These are phyloP conservation scores for Pythium volutum DNA, from an alignment of 352 stramenopile genomes.

Conservation along the genomic window DNA sequence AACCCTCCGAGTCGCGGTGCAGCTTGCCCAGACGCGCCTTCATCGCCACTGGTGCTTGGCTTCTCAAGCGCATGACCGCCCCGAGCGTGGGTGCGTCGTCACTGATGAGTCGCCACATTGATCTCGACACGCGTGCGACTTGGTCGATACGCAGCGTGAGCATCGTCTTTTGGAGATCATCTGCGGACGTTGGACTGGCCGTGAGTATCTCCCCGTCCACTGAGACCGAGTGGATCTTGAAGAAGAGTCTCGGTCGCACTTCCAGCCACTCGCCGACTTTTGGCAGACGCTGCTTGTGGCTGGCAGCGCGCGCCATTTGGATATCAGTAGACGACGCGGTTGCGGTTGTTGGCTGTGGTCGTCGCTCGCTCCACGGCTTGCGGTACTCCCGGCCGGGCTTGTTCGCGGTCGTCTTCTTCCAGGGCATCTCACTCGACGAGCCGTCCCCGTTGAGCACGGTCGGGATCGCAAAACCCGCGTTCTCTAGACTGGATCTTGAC, in stretches of 20 bases:
- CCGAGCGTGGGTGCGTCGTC: slow-evolving; percentile 7
- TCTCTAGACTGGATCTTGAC: neutral
- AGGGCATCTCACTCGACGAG: slow-evolving; percentile 12
- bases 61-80: neutral
- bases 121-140: slow-evolving; percentile 37
- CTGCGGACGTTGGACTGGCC: slow-evolving; percentile 8
- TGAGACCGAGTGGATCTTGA: slow-evolving; percentile 43
- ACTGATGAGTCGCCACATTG: slow-evolving; percentile 35
- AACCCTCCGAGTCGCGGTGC: slow-evolving; percentile 48
- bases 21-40: slow-evolving; percentile 35
- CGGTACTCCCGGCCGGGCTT: slow-evolving; percentile 18
- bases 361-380: slow-evolving; percentile 24
- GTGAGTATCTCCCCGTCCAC: slow-evolving; percentile 31
- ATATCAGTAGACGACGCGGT: neutral
- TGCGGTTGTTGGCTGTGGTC: neutral
- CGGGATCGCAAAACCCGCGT: slow-evolving; percentile 1
- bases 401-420: slow-evolving; percentile 16
- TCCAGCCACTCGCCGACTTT: slow-evolving; percentile 55
- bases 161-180: slow-evolving; percentile 5
- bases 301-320: neutral
- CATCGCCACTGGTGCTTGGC: neutral
- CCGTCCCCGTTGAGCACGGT: neutral
- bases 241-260: slow-evolving; percentile 39
- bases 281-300: slow-evolving; percentile 18
- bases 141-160: slow-evolving; percentile 31